Conservation (phyloP, 2,329 filamentous ascomycete species). For the Neoascochyta sp. region DNA sequence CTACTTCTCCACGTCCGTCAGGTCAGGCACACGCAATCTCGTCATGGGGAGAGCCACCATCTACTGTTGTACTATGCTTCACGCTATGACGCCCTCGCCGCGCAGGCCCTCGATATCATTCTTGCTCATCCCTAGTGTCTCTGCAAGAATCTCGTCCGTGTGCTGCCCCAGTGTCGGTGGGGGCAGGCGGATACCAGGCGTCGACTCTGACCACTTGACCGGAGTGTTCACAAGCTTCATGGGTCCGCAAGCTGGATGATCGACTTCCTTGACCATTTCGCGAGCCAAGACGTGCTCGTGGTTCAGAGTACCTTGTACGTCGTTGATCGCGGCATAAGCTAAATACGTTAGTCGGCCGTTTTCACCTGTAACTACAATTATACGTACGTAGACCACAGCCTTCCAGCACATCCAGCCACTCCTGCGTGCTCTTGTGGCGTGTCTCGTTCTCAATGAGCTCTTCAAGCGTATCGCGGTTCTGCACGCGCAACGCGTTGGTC, state of each 20-base stretch:
- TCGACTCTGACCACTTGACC: slow-evolving; percentile 85
- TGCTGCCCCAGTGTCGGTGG: slow-evolving; percentile 70
- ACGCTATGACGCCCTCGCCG: slow-evolving; percentile 36
- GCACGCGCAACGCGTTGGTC: slow-evolving; percentile 58
- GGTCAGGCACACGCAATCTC: too few species aligned
- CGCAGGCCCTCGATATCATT: slow-evolving; percentile 31
- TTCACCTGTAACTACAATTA: background rate
- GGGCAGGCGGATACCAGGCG: slow-evolving; percentile 68
- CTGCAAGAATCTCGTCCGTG: slow-evolving; percentile 36
- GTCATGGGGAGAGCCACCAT: too few species aligned
- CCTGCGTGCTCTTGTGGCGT: slow-evolving; percentile 70
- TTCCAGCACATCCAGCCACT: slow-evolving; percentile 85
- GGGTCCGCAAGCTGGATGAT: slow-evolving; percentile 77
- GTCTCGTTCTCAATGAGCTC: slow-evolving; percentile 73
- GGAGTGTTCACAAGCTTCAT: slow-evolving; percentile 92
- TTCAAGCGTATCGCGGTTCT: slow-evolving; percentile 74
- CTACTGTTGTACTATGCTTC: too few species aligned
- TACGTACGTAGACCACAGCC: slow-evolving; percentile 74
- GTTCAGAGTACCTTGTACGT: slow-evolving; percentile 77
- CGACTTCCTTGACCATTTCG: slow-evolving; percentile 83
- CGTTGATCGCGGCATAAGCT: slow-evolving; percentile 87
- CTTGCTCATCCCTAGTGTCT: slow-evolving; percentile 30
- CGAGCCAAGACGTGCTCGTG: slow-evolving; percentile 77
- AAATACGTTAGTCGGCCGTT: slow-evolving; percentile 4
- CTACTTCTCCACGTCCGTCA: too few species aligned